These are phyloP conservation scores for Corymbia citriodora DNA, from an alignment of 441 rosid genomes.

Conservation along the genomic window DNA sequence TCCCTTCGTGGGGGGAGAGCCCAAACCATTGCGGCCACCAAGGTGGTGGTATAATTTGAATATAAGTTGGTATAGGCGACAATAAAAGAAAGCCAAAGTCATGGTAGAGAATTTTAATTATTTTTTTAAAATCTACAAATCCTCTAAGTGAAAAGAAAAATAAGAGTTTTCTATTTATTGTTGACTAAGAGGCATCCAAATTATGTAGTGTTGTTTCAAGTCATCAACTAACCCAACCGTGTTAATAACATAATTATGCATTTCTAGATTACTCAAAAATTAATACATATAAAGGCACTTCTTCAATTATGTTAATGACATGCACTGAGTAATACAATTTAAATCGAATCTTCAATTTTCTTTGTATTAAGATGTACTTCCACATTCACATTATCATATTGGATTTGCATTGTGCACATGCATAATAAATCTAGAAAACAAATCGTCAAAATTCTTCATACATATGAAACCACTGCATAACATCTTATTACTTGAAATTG, in stretches of 20 bases:
- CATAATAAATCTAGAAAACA: neutral
- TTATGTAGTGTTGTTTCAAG: fast-evolving
- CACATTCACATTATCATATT: neutral
- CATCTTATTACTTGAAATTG: too few species aligned
- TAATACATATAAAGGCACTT: neutral
- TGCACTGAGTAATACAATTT: neutral
- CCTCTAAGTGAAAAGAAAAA: neutral
- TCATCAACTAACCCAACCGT: neutral
- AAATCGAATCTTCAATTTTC: too few species aligned
- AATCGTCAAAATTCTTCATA: too few species aligned
- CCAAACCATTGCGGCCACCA: too few species aligned
- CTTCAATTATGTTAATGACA: too few species aligned
- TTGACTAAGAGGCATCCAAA: neutral
- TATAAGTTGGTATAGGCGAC: neutral
- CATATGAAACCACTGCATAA: too few species aligned
- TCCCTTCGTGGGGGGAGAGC: too few species aligned
- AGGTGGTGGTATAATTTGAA: too few species aligned
- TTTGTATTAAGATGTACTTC: too few species aligned
- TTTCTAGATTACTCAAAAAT: fast-evolving
- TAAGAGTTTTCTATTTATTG: neutral
- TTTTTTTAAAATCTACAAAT: too few species aligned
- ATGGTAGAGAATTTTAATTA: too few species aligned
- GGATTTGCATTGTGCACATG: neutral
- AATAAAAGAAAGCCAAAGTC: neutral
- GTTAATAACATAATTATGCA: neutral